These are phyloP conservation scores for Plasmopara halstedii DNA, from an alignment of 352 stramenopile genomes.

Conservation along the genomic window DNA sequence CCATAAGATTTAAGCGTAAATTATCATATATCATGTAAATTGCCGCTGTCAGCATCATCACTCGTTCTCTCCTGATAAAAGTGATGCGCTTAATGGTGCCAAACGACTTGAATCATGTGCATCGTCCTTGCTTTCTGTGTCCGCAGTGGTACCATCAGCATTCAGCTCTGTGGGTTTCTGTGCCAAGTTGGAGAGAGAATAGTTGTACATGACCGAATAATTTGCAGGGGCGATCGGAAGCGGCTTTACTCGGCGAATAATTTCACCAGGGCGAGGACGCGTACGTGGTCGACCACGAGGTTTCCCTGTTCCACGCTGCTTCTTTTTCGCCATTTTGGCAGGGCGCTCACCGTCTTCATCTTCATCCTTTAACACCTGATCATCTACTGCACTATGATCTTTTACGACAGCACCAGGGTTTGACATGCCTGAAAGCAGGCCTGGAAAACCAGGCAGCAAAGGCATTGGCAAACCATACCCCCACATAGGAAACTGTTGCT, in stretches of 20 bases:
- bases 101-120: slow-evolving; percentile 40
- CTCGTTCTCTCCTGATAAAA: slow-evolving; percentile 53
- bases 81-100: slow-evolving; percentile 30
- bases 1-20: too few relatives aligned
- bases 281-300: slow-evolving; percentile 63
- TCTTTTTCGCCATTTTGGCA: slow-evolving; percentile 63
- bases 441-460: slow-evolving; percentile 35
- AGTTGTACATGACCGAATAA: slow-evolving; percentile 75
- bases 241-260: slow-evolving; percentile 64
- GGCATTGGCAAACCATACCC: slow-evolving; percentile 52
- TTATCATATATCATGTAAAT: slow-evolving; percentile 13
- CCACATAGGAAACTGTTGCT: slow-evolving; percentile 63
- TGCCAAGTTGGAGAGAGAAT: slow-evolving; percentile 42
- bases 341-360: slow-evolving; percentile 18
- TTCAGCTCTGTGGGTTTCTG: slow-evolving; percentile 48
- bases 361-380: slow-evolving; percentile 22
- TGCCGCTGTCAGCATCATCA: slow-evolving; percentile 16
- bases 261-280: slow-evolving; percentile 60
- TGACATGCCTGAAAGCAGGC: slow-evolving; percentile 23
- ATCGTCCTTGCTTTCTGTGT: slow-evolving; percentile 11
- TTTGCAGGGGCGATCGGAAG: slow-evolving; percentile 65
- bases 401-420: slow-evolving; percentile 27
- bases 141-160: slow-evolving; percentile 11
- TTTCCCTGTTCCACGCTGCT: slow-evolving; percentile 59
- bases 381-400: slow-evolving; percentile 17